Base-by-base conservation (phyloP, 331 rosid genomes). In the Phaseolus coccineus region DNA sequence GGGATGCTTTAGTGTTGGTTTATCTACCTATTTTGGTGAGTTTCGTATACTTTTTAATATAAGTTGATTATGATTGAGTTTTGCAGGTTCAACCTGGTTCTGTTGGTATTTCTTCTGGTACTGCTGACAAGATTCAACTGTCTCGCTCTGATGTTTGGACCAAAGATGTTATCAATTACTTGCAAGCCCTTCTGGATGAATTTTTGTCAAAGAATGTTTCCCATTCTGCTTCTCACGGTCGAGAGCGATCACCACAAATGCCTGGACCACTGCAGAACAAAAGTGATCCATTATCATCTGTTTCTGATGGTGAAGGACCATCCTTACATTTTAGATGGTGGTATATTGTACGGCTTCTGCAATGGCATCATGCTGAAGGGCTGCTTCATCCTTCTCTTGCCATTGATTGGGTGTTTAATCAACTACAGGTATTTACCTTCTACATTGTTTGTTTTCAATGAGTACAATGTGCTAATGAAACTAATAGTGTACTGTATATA, bases 281-380 rank as follows among this genome's bases (percentile, higher is more conserved):
- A 83, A 75, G 79, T 74, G 90, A 89, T 78, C 84, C 74, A 9
- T 65, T 83, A 59, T 83, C 86, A 62, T 79, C 89, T 64, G 82
- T 82, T 55, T 82, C 84, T 77, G 90, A 89, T 77, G 86, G 88
- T 52, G 92, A 86, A 72, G 97, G 88, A 73, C 94, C 97, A 59
- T 90, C 98, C 67, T 77, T 89, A 66, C 93, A 94, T 87, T 90
- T 90, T 82, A 94, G 83, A 85, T 94, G 98, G 98, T 87, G 97
- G 97, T 92, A 92, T 82, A 85, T 88, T 84, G 92, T 92, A 52
- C 91, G 95, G 70, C 97, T 92, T 28, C 77, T 94, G 88, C 97
- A 88, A 62, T 94, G 98, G 98, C 97, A 92, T 83, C 90, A 89
- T 82, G 92, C 96, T 6, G 98, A 94, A 73, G 96, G 98, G 70